Evolutionary conservation across 768 basidiomycete genomes (phyloP), one percentile per base, ranked within the genome.

Genomic region (Coprinopsis marcescibilis): DNA sequence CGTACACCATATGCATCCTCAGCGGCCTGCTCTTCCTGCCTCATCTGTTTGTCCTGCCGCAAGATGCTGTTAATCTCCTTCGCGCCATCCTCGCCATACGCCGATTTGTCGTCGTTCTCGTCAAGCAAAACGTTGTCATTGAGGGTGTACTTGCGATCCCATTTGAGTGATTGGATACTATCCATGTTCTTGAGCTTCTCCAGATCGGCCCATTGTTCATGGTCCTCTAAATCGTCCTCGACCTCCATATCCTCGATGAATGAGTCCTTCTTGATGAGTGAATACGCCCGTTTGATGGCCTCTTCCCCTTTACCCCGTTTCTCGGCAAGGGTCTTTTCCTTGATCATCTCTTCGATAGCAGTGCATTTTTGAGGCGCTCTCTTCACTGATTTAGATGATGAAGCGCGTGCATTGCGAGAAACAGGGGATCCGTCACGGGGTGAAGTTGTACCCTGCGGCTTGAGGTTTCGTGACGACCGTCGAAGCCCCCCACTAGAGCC

Each of bases 321-420:
- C 25, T 72, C 67, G 6, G 67, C 65, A 2, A 52, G 48, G 23
- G 57, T 59, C 56, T 79, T 82, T 60, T 82, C 80, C 51, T 69
- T 75, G 30, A 83, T 57, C 24, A 83, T 69, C 1, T 65, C 70
- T 40, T 69, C 71, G 17, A 85, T 66, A 8, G 83, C 82, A 51
- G n/a, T 10, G 59, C 13, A 19, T 53, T 53, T 13, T 15, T 45
- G 8, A n/a, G n/a, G n/a, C n/a, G n/a, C n/a, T n/a, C n/a, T n/a
- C n/a, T n/a, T n/a, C n/a, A n/a, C n/a, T n/a, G n/a, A n/a, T 12
- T 48, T 40, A 14, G 41, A 48, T 7, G 47, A 40, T 3, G 26
- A 15, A 17, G 20, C 39, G 15, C 29, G 23, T 7, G 30, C 39
- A 15, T 21, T 40, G 13, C 39, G 39, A 40, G 23, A 23, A 8